Percentiles rank a stretch among this genome's conserved stretches.
These are phyloP conservation scores for Daucus carota DNA, from an alignment of 129 eudicot species.

Conservation along the genomic window DNA sequence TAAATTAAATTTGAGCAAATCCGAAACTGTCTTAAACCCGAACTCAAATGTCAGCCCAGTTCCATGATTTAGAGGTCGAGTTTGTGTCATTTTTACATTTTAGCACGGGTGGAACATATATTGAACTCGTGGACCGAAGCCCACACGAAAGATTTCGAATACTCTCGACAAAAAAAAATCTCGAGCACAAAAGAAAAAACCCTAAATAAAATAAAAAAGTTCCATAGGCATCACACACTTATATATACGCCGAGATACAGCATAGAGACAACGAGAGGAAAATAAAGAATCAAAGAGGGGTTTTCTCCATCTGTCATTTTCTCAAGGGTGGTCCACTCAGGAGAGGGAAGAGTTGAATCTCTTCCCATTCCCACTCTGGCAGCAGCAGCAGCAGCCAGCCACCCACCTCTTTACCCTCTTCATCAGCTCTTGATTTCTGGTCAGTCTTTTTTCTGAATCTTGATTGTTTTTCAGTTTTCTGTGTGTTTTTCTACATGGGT, in stretches of 20 bases:
- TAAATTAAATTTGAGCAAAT: too few species aligned
- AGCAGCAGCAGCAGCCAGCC: constrained; percentile 1
- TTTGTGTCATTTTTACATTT: too few species aligned
- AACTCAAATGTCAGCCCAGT: too few species aligned
- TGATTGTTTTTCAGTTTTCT: background rate
- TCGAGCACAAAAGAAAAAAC: background rate
- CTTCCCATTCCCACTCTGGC: constrained; percentile 14
- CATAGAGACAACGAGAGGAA: background rate
- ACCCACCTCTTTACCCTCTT: background rate
- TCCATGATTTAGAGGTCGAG: too few species aligned
- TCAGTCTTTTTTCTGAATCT: constrained; percentile 11
- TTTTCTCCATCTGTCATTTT: constrained; percentile 39
- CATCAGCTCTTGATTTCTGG: constrained; percentile 17
- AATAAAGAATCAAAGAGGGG: background rate
- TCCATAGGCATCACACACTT: background rate
- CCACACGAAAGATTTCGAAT: background rate
- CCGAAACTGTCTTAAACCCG: too few species aligned
- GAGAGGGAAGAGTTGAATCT: constrained; percentile 24
- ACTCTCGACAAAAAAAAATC: background rate
- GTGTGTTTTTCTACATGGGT: background rate
- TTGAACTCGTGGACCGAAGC: background rate
- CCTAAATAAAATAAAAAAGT: background rate
- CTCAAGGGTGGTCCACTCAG: constrained; percentile 46
- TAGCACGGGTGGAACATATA: too few species aligned
- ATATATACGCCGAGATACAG: background rate